Evolutionary conservation across 352 stramenopile species (phyloP), one percentile per base, ranked within the genome.

Genomic region (Peronospora farinosa): DNA sequence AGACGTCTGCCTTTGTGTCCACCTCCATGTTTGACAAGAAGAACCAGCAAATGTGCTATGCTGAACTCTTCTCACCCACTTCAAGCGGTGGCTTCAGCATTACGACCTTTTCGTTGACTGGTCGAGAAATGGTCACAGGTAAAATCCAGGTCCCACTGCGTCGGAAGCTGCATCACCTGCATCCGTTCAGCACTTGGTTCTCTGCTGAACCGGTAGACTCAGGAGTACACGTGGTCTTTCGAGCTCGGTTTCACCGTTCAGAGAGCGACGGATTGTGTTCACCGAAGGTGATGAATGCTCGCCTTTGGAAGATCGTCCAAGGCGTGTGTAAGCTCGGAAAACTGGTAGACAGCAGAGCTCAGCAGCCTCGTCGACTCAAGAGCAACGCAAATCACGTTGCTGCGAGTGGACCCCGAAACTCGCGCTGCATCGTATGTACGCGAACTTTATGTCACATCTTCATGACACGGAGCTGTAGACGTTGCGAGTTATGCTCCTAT

Each of bases 401-500:
- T 28, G 28, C 19, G 1, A 12, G 32, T 7, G 45, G 40, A 8
- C 37, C 55, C n/a, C 30, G 47, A 11, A 73, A 69, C 51, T 69
- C 59, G 32, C 64, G 60, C 51, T 72, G 64, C 51, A 67, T 63
- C 21, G 60, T 67, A 23, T 69, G 60, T 44, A 69, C 64, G 2
- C 45, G 47, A 7, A 44, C 25, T 0, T 15, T 66, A 16, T 40
- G 32, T 33, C 32, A 53, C n/a, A 25, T 67, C 21, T 57, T 63
- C 38, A 48, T 67, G 47, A 23, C 53, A 17, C 46, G 54, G 36
- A 58, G 40, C 12, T 59, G 30, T 30, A 39, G 47, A 13, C 55
- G 54, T 23, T 72, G 63, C 41, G 55, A 65, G 36, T 51, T 72
- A 0, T 72, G 60, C 28, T 54, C 57, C 5, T 72, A 69, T 38